These are phyloP conservation scores for Mariannaea sp. DNA, from an alignment of 2,329 filamentous ascomycete species.

Conservation along the genomic window DNA sequence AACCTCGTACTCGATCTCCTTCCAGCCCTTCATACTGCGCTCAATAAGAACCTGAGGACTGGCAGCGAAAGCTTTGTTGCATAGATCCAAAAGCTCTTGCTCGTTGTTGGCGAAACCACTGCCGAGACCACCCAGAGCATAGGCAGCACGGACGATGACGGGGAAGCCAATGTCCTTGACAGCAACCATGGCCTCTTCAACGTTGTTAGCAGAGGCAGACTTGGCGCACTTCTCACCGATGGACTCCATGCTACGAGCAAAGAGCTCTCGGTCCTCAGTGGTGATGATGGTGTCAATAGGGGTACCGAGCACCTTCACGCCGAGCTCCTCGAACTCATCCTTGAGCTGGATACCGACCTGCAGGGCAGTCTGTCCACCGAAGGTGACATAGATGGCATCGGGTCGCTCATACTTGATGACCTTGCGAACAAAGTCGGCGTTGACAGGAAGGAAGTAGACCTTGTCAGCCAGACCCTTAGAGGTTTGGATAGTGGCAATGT, in stretches of 20 bases:
- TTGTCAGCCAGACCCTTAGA: constrained; percentile 98
- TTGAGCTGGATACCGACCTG: constrained; percentile 96
- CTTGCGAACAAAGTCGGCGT: constrained; percentile 95
- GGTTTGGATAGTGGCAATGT: constrained; percentile 98
- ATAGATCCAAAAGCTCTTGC: constrained; percentile 80
- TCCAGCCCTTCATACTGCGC: constrained; percentile 99
- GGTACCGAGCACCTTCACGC: constrained; percentile 92
- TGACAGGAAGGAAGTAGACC: constrained; percentile 98
- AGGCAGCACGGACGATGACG: constrained; percentile 95
- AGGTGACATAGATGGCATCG: constrained; percentile 96
- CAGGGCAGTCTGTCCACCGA: constrained; percentile 96
- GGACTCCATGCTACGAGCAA: constrained; percentile 96
- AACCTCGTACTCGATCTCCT: constrained; percentile 98
- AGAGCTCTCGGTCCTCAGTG: constrained; percentile 96
- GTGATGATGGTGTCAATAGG: constrained; percentile 98
- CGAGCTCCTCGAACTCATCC: constrained; percentile 91
- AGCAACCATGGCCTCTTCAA: constrained; percentile 85
- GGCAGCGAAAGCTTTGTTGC: constrained; percentile 91
- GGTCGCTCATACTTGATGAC: constrained; percentile 94
- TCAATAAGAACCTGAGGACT: constrained; percentile 97
- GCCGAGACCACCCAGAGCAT: constrained; percentile 91
- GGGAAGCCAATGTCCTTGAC: constrained; percentile 94
- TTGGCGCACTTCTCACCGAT: constrained; percentile 98
- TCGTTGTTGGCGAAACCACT: constrained; percentile 95
- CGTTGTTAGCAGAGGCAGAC: constrained; percentile 86